Base-by-base conservation (phyloP, 208 protist species). In the Herpetomonas tarakana region DNA sequence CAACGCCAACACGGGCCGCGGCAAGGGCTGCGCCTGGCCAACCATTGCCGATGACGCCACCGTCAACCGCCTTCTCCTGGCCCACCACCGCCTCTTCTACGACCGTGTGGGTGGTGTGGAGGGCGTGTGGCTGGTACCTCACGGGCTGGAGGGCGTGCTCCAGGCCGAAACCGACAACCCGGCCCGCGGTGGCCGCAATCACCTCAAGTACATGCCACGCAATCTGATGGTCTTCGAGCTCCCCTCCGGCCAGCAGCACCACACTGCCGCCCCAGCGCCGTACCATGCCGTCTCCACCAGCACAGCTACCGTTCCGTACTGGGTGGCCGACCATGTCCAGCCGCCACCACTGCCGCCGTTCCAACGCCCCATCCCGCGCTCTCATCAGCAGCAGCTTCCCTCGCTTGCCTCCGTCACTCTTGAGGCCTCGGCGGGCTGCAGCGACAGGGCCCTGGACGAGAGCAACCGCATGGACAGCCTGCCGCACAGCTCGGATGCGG, bases 1-100 rank as follows among this genome's bases (percentile, higher is more conserved):
- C 35, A 78, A 92, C 68, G 54, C 64, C 24, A 27, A 58, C 35
- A 87, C 82, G 9, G 59, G 71, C 28, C 65, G 70, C 27, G 85
- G 85, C n/a, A 88, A 88, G 62, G 85, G 85, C 22, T 92, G 85
- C 59, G 81, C 78, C 18, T 92, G 85, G 85, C 71, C 78, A 46
- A 81, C 67, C 0, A 53, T 92, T n/a, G 22, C 44, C 46, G 70
- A 71, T 30, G 58, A 75, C 3, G 61, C 49, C 41, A 71, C 76
- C 11, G 74, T 68, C 25, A 30, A 62, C 35, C 58, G 61, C 25
- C 64, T 91, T 28, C 70, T 86, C 45, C 50, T 54, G 22, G 65
- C 69, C 49, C 72, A 91, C 55, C 84, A 88, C 76, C 84, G 84
- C 46, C 38, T 88, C 55, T 84, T 88, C 65, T 87, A 78, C 58